A percentile compares a stretch with the other conserved stretches of the same genome.
Evolutionary conservation across 345 rosid species (phyloP).

Genomic region (Rhodomyrtus tomentosa): DNA sequence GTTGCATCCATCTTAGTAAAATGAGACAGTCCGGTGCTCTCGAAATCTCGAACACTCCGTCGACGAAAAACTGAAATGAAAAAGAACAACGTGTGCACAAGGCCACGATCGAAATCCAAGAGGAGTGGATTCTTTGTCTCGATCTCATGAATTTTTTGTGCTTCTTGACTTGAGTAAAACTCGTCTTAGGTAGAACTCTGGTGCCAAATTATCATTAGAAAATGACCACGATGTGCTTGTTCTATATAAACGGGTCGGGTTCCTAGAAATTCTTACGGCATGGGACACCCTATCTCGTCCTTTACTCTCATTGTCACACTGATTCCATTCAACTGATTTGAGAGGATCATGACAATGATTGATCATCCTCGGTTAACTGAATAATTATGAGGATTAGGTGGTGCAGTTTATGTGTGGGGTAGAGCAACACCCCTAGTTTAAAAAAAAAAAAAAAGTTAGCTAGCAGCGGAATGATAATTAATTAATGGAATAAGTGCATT

Average conservation of each 20-base stretch:
- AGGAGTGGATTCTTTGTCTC: neutral
- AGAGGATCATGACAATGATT: neutral
- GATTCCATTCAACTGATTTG: neutral
- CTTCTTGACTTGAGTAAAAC: neutral
- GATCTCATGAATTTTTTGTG: neutral
- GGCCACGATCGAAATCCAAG: neutral
- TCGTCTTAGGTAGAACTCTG: no score
- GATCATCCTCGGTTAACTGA: neutral
- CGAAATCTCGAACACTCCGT: rapidly evolving
- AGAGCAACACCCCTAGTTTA: neutral
- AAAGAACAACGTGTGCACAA: neutral
- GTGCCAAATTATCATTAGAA: neutral
- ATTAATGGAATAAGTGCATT: neutral
- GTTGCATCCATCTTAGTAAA: neutral
- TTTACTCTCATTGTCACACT: no score
- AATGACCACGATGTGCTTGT: neutral
- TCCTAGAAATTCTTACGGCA: neutral
- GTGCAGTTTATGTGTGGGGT: neutral
- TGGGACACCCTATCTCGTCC: neutral
- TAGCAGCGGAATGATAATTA: neutral
- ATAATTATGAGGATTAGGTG: neutral
- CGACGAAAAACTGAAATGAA: rapidly evolving
- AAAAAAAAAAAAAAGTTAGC: no score
- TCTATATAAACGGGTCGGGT: no score
- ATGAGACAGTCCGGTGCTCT: rapidly evolving